A percentile compares a stretch with the other conserved stretches of the same genome.
phyloP scores from a whole-genome alignment of 2,329 filamentous ascomycete genomes.

The Exserohilum rostratum region DNA sequence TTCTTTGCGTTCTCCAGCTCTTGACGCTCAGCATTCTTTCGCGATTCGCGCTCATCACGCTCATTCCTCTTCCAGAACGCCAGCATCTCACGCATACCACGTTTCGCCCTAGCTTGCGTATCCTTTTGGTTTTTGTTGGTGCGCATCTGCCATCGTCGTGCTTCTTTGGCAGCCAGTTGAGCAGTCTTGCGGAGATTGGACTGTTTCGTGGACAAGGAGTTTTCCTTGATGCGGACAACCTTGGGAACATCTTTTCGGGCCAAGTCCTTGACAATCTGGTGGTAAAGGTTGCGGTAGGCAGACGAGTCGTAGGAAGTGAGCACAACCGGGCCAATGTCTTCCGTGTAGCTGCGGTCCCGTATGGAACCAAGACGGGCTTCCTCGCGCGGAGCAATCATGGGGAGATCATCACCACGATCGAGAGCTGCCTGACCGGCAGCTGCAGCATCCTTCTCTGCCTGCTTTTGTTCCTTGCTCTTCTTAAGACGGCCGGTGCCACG shows the following conservation, averaged over 20 bases:
- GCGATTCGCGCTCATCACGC: constrained; percentile 90
- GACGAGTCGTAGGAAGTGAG: constrained; percentile 76
- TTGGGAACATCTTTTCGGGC: constrained; percentile 93
- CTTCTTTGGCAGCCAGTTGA: constrained; percentile 94
- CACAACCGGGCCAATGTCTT: constrained; percentile 52
- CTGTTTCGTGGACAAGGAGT: constrained; percentile 83
- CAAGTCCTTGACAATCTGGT: constrained; percentile 95
- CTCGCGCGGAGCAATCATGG: constrained; percentile 65
- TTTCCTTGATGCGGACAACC: constrained; percentile 84
- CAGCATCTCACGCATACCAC: constrained; percentile 99
- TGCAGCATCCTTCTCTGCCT: constrained; percentile 74
- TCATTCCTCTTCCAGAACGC: constrained; percentile 99
- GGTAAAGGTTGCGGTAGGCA: constrained; percentile 95
- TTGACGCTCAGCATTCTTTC: constrained; percentile 92
- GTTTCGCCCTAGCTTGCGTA: constrained; percentile 93
- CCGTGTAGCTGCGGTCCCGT: constrained; percentile 54
- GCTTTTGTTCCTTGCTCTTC: constrained; percentile 81
- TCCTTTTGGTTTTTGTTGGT: constrained; percentile 99
- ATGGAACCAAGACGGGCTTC: constrained; percentile 56
- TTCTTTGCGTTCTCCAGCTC: constrained; percentile 96
- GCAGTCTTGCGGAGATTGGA: constrained; percentile 99
- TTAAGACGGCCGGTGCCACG: constrained; percentile 70
- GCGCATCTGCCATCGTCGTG: constrained; percentile 93
- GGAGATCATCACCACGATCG: constrained; percentile 77
- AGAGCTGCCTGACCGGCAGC: constrained; percentile 86